Evolutionary conservation across 345 rosid species (phyloP), one percentile per base, ranked within the genome.

Genomic region (sweet orange (Citrus sinensis)): DNA sequence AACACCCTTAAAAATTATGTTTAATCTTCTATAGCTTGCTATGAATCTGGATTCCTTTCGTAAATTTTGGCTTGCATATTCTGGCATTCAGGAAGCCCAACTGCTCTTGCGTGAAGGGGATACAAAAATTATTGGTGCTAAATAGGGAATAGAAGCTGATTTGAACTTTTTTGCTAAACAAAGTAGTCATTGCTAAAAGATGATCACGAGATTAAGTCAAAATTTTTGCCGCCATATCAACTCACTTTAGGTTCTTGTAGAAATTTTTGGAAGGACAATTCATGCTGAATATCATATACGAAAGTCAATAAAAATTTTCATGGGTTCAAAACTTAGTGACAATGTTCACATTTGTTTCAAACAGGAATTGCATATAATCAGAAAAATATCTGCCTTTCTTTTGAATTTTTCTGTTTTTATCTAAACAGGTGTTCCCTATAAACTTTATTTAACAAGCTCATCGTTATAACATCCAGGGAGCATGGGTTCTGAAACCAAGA

Each of bases 401-500:
- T 19, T 30, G n/a, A 34, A 63, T 54, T 34, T 54, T 51, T 9
- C 5, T 17, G 58, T 54, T 54, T 54, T 54, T 19, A 14, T 29
- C 56, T 71, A 54, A 30, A 22, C 34, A 30, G 22, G 32, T 55
- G 19, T 25, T 63, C 25, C 73, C 35, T 17, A 14, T 70, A 59
- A 13, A 24, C 49, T 58, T 54, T 40, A 7, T 60, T 73, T 55
- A 30, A 67, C 68, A 63, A n/a, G 40, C 71, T 76, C 11, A 54
- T 22, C 58, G 61, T 66, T 71, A 35, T 9, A 65, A 32, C 62
- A 5, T 83, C 70, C 88, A 96, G 99, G 99, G 99, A 68, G 89
- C 99, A 71, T 96, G 99, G 99, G 91, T 96, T 83, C 94, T 96
- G 30, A 89, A 86, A 86, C 99, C 98, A 35, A 89, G 80, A 73